These are phyloP conservation scores for Silene latifolia DNA, from an alignment of 148 eudicot species.

Conservation along the genomic window DNA sequence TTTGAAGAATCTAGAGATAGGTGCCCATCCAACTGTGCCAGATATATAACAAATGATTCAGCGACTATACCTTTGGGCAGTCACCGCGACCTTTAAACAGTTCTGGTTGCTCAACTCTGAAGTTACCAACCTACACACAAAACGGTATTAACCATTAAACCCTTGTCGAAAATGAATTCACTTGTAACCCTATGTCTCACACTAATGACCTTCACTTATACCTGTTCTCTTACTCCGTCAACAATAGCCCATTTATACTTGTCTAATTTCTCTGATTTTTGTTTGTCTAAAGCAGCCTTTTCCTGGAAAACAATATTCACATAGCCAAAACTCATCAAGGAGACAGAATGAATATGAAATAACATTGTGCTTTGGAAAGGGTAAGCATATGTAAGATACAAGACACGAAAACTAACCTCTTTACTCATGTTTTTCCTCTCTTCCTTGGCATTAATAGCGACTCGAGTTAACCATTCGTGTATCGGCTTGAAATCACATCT, in stretches of 20 bases:
- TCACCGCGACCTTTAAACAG: conserved; percentile 78
- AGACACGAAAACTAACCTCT: not conserved
- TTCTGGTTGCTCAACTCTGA: conserved; percentile 77
- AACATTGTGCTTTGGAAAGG: too few species aligned
- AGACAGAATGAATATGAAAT: too few species aligned
- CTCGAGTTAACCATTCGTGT: not conserved
- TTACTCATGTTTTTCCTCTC: not conserved
- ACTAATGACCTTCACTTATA: too few species aligned
- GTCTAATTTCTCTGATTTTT: conserved; percentile 61
- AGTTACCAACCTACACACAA: conserved; percentile 60
- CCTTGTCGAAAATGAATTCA: not conserved
- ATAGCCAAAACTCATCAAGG: too few species aligned
- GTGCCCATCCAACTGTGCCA: too few species aligned
- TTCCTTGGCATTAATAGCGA: not conserved
- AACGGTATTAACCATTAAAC: not conserved
- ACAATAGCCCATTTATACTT: conserved; percentile 81
- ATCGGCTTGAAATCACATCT: conserved; percentile 7
- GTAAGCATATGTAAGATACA: too few species aligned
- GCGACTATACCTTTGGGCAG: conserved; percentile 57
- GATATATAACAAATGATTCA: too few species aligned
- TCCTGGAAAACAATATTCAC: conserved; percentile 42
- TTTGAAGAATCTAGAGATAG: too few species aligned
- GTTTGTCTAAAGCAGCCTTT: conserved; percentile 58
- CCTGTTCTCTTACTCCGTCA: conserved; percentile 79
- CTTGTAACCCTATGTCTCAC: too few species aligned